These are phyloP conservation scores for Teratosphaeria nubilosa DNA, from an alignment of 2,329 filamentous ascomycete species.

Conservation along the genomic window DNA sequence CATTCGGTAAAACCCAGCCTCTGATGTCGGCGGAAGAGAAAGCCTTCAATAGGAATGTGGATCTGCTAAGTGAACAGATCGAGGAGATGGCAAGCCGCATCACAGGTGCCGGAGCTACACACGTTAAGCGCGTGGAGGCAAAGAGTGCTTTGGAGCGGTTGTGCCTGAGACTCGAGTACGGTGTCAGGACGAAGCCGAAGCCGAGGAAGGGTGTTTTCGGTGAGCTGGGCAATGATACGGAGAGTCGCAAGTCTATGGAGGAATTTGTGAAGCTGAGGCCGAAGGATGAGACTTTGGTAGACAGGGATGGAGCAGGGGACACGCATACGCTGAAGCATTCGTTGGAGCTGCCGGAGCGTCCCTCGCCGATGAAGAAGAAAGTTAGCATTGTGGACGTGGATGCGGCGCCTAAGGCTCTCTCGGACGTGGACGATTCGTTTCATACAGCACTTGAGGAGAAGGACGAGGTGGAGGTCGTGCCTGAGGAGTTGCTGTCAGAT, in stretches of 20 bases:
- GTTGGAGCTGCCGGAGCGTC: neutral
- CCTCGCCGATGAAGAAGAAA: neutral
- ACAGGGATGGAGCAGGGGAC: neutral
- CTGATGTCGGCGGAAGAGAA: conserved; percentile 25
- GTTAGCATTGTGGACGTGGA: neutral
- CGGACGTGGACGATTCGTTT: neutral
- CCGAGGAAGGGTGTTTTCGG: conserved; percentile 21
- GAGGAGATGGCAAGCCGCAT: conserved; percentile 52
- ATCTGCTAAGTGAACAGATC: conserved; percentile 52
- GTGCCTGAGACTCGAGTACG: conserved; percentile 60
- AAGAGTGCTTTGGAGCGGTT: conserved; percentile 68
- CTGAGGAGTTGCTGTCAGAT: neutral
- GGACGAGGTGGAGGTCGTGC: neutral
- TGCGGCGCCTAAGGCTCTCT: neutral
- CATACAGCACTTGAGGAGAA: neutral
- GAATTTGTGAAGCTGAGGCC: neutral
- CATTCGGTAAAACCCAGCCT: neutral
- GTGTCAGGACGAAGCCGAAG: conserved; percentile 52
- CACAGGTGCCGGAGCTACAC: conserved; percentile 61
- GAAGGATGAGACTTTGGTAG: neutral
- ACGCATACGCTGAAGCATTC: neutral
- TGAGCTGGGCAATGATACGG: neutral
- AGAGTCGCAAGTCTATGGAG: neutral
- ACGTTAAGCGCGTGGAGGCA: conserved; percentile 62
- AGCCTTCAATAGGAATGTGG: conserved; percentile 61